These are phyloP conservation scores for Lachnellula cervina DNA, from an alignment of 2,329 filamentous ascomycete species.

Conservation along the genomic window DNA sequence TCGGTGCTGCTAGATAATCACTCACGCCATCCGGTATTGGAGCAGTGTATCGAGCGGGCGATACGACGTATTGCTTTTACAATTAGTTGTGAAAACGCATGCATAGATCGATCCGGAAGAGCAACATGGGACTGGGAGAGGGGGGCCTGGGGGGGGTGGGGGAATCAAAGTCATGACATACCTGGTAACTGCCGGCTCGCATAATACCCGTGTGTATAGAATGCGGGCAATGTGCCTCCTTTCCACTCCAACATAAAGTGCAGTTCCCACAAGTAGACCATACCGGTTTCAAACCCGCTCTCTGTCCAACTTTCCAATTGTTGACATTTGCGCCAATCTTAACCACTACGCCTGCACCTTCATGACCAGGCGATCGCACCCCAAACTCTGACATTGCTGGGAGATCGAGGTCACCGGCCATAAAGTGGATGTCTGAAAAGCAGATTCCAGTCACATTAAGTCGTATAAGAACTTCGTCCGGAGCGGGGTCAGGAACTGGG, in stretches of 20 bases:
- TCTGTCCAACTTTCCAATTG: conserved; percentile 46
- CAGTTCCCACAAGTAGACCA: conserved; percentile 48
- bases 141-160: too few species aligned
- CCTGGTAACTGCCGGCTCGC: too few species aligned
- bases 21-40: conserved; percentile 51
- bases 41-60: conserved; percentile 41
- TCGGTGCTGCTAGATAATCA: conserved; percentile 52
- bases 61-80: conserved; percentile 53
- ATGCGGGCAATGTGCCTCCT: conserved; percentile 32
- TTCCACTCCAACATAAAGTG: conserved; percentile 45
- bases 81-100: not conserved
- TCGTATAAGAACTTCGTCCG: conserved; percentile 50
- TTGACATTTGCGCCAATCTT: conserved; percentile 49
- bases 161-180: too few species aligned
- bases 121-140: too few species aligned
- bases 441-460: conserved; percentile 56
- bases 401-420: conserved; percentile 47
- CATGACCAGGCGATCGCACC: conserved; percentile 46
- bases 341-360: conserved; percentile 54
- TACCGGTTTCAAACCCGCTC: conserved; percentile 48
- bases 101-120: too few species aligned
- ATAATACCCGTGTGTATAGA: too few species aligned
- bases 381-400: conserved; percentile 43
- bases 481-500: conserved; percentile 1
- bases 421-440: conserved; percentile 53